These are phyloP conservation scores for Neoscytalidium dimidiatum DNA, from an alignment of 2,329 filamentous ascomycete species.

Conservation along the genomic window DNA sequence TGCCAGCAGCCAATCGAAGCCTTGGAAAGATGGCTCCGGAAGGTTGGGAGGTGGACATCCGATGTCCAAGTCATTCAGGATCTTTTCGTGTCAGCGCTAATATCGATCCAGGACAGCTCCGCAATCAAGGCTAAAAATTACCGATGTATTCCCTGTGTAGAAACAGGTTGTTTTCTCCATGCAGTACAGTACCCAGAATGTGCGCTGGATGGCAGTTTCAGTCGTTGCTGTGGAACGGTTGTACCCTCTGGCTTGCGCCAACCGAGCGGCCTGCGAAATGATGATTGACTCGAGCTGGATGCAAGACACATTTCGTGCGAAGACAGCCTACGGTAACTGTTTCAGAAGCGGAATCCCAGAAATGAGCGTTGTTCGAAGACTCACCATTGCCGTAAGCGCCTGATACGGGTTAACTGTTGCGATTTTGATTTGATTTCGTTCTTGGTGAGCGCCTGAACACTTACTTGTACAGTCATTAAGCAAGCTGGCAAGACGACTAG, in stretches of 20 bases:
- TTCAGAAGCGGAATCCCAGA: neutral
- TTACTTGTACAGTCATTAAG: slow-evolving; percentile 27
- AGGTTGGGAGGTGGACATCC: slow-evolving; percentile 36
- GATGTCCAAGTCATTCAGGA: slow-evolving; percentile 42
- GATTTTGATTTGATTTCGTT: too few relatives aligned
- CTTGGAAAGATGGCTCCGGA: slow-evolving; percentile 35
- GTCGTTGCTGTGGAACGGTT: slow-evolving; percentile 27
- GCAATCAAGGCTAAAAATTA: slow-evolving; percentile 22
- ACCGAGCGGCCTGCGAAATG: slow-evolving; percentile 36
- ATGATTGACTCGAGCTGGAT: slow-evolving; percentile 37
- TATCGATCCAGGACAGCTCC: neutral
- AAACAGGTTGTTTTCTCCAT: slow-evolving; percentile 42
- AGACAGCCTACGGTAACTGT: slow-evolving; percentile 30
- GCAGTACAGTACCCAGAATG: slow-evolving; percentile 45
- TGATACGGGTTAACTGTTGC: too few relatives aligned
- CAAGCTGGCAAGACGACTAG: slow-evolving; percentile 28
- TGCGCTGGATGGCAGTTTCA: slow-evolving; percentile 25
- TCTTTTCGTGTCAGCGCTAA: slow-evolving; percentile 23
- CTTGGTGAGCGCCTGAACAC: too few relatives aligned
- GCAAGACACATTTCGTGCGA: slow-evolving; percentile 36
- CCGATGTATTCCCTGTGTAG: slow-evolving; percentile 33
- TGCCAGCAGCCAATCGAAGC: slow-evolving; percentile 40
- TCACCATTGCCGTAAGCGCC: slow-evolving; percentile 29
- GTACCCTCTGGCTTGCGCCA: slow-evolving; percentile 35
- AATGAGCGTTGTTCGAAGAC: neutral